Evolutionary conservation across 148 eudicot genomes (phyloP).

Genomic region (Silene latifolia): DNA sequence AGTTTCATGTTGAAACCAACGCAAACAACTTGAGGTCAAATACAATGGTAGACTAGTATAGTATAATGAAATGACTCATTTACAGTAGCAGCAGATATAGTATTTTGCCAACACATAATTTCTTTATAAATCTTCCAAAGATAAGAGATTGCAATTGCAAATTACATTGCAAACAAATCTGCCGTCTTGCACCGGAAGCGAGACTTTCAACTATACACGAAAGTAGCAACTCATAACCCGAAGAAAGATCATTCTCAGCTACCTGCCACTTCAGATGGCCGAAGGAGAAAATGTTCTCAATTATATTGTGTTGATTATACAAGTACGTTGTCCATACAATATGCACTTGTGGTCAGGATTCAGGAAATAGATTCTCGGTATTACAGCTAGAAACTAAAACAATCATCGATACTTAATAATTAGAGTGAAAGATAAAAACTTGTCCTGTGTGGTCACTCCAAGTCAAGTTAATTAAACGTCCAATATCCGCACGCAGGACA

Average conservation of each 20-base stretch:
- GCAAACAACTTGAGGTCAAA: background rate
- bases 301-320: background rate
- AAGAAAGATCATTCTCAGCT: background rate
- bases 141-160: background rate
- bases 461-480: background rate
- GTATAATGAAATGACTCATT: background rate
- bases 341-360: background rate
- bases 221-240: background rate
- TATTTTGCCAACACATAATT: background rate
- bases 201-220: background rate
- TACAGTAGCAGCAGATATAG: background rate
- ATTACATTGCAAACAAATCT: background rate
- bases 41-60: background rate
- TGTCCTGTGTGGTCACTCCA: background rate
- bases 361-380: background rate
- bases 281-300: background rate
- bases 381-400: background rate
- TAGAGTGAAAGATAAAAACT: background rate
- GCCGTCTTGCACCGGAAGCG: background rate
- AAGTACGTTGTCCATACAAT: background rate
- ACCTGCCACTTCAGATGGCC: background rate
- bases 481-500: background rate
- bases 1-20: background rate
- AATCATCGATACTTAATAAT: background rate
- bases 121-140: background rate